These are phyloP conservation scores for Oryza rufipogon DNA, from an alignment of 176 grass and related monocot genomes.

Conservation along the genomic window DNA sequence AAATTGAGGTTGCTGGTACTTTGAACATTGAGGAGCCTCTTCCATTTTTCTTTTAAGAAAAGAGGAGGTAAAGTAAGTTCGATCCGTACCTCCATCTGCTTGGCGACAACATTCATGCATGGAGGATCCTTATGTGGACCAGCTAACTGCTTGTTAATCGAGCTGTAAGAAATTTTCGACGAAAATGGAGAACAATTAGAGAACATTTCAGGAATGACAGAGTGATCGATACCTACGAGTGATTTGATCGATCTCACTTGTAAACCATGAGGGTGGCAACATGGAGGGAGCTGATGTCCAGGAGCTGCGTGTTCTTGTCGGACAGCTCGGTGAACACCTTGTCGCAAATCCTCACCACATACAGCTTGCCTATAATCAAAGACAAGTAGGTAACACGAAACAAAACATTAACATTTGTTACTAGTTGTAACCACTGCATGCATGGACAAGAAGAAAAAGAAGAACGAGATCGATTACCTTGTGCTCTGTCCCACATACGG, in stretches of 20 bases:
- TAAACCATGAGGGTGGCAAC: conserved; percentile 75
- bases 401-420: too few species aligned
- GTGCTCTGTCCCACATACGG: conserved; percentile 50
- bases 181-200: not conserved
- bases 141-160: conserved; percentile 63
- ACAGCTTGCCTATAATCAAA: conserved; percentile 54
- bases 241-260: conserved; percentile 47
- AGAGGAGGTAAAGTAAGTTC: too few species aligned
- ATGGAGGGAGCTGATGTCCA: conserved; percentile 53
- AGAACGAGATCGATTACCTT: conserved; percentile 19
- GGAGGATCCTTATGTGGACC: conserved; percentile 86
- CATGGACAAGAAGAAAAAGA: not conserved
- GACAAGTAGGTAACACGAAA: not conserved
- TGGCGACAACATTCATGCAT: not conserved
- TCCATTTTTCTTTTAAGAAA: too few species aligned
- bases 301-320: not conserved
- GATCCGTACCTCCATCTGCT: conserved; percentile 38
- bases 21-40: too few species aligned
- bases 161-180: conserved; percentile 33
- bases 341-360: conserved; percentile 54
- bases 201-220: not conserved
- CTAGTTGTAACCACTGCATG: not conserved
- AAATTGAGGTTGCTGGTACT: too few species aligned
- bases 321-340: conserved; percentile 55
- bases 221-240: not conserved